Evolutionary conservation across 495 filamentous ascomycete species (phyloP).

Genomic region (Bombardia bombarda): DNA sequence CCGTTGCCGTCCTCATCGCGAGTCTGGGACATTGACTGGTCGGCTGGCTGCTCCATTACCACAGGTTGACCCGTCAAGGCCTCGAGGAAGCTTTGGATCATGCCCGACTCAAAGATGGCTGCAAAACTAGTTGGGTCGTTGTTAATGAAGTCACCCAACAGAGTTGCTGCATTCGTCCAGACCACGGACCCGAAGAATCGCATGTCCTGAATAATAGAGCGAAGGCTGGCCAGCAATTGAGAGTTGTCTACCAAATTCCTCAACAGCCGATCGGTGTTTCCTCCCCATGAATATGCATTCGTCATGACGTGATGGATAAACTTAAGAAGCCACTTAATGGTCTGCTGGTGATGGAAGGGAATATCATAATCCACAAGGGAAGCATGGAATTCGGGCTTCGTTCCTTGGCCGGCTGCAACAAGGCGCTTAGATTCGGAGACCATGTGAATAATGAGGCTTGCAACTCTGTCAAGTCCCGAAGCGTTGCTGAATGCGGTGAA

Average conservation of each 20-base stretch:
- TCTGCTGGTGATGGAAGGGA: constrained; percentile 84
- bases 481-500: constrained; percentile 70
- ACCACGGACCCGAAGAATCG: constrained; percentile 77
- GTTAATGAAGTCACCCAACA: constrained; percentile 93
- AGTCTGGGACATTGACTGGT: too few relatives aligned
- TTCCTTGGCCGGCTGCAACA: constrained; percentile 59
- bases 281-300: constrained; percentile 54
- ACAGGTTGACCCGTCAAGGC: constrained; percentile 60
- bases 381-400: constrained; percentile 69
- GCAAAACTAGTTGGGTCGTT: constrained; percentile 97
- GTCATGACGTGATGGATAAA: constrained; percentile 95
- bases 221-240: constrained; percentile 66
- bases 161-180: constrained; percentile 86
- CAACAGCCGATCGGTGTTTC: constrained; percentile 79
- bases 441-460: constrained; percentile 73
- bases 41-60: constrained; percentile 27
- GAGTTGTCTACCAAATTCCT: constrained; percentile 93
- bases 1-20: too few relatives aligned
- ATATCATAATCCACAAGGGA: constrained; percentile 84
- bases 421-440: constrained; percentile 62
- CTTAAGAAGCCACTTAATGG: constrained; percentile 86
- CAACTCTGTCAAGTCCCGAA: constrained; percentile 77
- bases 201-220: constrained; percentile 72
- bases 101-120: constrained; percentile 86
- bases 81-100: constrained; percentile 76